Conservation (phyloP, 176 grass and related monocot genomes). For the Luzula sylvatica region DNA sequence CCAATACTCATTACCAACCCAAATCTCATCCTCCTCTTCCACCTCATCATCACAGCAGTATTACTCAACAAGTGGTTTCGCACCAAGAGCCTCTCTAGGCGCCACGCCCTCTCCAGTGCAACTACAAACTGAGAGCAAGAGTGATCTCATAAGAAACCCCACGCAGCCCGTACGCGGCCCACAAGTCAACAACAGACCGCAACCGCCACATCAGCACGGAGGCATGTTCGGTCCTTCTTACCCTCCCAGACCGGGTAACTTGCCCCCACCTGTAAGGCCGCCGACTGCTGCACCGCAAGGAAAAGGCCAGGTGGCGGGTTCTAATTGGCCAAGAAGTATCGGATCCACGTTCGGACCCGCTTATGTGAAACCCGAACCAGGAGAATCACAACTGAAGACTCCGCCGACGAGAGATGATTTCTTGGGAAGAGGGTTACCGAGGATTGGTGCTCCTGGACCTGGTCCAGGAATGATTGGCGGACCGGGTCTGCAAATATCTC, state of each 20-base stretch:
- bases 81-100: conserved; percentile 29
- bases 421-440: conserved; percentile 34
- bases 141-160: conserved; percentile 13
- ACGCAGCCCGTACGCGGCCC: conserved; percentile 1
- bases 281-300: conserved; percentile 11
- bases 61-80: conserved; percentile 36
- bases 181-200: conserved; percentile 15
- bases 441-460: conserved; percentile 24
- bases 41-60: conserved; percentile 47
- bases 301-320: conserved; percentile 13
- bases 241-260: conserved; percentile 2
- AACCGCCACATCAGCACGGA: conserved; percentile 28
- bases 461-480: neutral
- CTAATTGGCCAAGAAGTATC: conserved; percentile 10
- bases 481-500: conserved; percentile 23
- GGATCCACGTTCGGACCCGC: conserved; percentile 20
- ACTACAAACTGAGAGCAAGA: conserved; percentile 30
- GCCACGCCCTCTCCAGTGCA: conserved; percentile 41
- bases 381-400: conserved; percentile 22
- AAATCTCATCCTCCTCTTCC: conserved; percentile 23
- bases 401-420: conserved; percentile 35
- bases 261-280: conserved; percentile 8
- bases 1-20: conserved; percentile 42
- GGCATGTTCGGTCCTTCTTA: conserved; percentile 37
- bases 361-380: conserved; percentile 47